Evolutionary conservation across 495 filamentous ascomycete genomes (phyloP), one percentile per base, ranked within the genome.

Genomic region (Bryoglossum gracile): DNA sequence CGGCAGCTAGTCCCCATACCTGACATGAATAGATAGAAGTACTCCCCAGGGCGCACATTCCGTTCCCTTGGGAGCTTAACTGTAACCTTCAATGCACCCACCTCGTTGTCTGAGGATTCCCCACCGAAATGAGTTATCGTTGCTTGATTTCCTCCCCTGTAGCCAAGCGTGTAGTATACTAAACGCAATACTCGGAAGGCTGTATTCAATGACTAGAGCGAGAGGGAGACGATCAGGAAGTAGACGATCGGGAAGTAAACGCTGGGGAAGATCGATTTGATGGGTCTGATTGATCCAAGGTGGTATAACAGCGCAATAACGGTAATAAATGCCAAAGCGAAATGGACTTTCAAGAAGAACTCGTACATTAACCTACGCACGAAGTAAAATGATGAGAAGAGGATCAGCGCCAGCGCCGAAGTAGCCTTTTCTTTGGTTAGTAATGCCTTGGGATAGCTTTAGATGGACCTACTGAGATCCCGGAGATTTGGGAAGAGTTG

Each of bases 321-420:
- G 19, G 32, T 23, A 22, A 25, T 21, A 6, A 50, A 8, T 2
- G 47, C 47, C 9, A 50, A 21, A 3, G 43, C 2, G 6, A 41
- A 24, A 35, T 50, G 47, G 8, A 21, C 21, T 34, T 8, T 43
- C 37, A 50, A 33, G 19, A 50, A 50, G 3, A 41, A 18, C 28
- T 50, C 47, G 16, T 9, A 50, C 23, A 41, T 24, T 11, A 50
- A 3, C 17, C 24, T 32, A 23, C 47, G 47, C 2, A 50, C 18
- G 10, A 26, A 26, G 16, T 8, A 22, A 2, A 50, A 14, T 9
- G 37, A 50, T 9, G 18, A 5, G 9, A 50, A 22, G 2, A 42
- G n/a, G 6, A 43, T 19, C 3, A 42, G 8, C 2, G 34, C 24
- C 13, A 50, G 36, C 2, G 47, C 28, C 8, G 24, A 42, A 3